Conservation (phyloP, 2,329 filamentous ascomycete species). For the Cercospora brassicicola region DNA sequence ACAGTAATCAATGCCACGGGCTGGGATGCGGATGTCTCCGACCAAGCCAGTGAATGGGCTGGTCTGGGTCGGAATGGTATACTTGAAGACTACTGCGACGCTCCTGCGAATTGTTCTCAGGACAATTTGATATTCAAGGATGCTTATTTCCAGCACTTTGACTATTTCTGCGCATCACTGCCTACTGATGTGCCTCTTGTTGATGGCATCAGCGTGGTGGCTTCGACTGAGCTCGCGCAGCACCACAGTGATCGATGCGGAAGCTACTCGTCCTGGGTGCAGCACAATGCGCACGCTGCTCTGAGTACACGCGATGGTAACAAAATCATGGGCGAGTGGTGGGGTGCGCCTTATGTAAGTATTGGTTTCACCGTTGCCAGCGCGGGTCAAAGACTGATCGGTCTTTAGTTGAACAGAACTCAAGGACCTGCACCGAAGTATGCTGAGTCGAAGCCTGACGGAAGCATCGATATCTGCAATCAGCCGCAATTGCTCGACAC, state of each 20-base stretch:
- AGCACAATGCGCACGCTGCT: slow-evolving; percentile 73
- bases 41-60: slow-evolving; percentile 55
- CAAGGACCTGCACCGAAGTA: slow-evolving; percentile 25
- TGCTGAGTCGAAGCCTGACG: slow-evolving; percentile 41
- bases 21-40: slow-evolving; percentile 50
- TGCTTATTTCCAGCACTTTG: slow-evolving; percentile 90
- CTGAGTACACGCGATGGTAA: slow-evolving; percentile 57
- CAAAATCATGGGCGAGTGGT: slow-evolving; percentile 82
- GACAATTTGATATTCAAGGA: slow-evolving; percentile 90
- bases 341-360: slow-evolving; percentile 53
- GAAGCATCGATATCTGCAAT: slow-evolving; percentile 54
- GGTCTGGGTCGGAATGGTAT: slow-evolving; percentile 78
- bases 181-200: slow-evolving; percentile 46
- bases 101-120: slow-evolving; percentile 72
- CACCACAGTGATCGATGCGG: slow-evolving; percentile 63
- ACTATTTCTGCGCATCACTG: slow-evolving; percentile 72
- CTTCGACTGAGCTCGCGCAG: slow-evolving; percentile 33
- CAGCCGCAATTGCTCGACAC: slow-evolving; percentile 30
- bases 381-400: not conserved
- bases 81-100: slow-evolving; percentile 82
- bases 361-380: not conserved
- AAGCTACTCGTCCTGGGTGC: slow-evolving; percentile 72
- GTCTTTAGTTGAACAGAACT: slow-evolving; percentile 21
- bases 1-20: slow-evolving; percentile 78
- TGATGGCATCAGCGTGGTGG: slow-evolving; percentile 47